Percentiles rank a stretch among this genome's conserved stretches.
These are phyloP conservation scores for Malassezia equina DNA, from an alignment of 1,284 basidiomycete genomes.

Conservation along the genomic window DNA sequence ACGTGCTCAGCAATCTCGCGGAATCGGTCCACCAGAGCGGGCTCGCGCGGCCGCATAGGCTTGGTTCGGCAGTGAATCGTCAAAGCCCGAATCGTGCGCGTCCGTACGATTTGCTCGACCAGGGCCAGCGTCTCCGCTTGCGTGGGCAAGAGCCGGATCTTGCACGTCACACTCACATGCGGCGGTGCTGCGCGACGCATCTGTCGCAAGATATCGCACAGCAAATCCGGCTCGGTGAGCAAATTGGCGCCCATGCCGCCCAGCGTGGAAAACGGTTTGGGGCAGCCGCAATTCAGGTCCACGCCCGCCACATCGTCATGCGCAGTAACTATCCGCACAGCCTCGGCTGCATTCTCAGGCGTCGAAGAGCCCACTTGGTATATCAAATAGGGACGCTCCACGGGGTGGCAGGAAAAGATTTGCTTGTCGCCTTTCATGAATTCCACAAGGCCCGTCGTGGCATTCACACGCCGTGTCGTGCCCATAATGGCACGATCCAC, in stretches of 20 bases:
- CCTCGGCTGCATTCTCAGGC: constrained; percentile 79
- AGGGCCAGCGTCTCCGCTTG: constrained; percentile 78
- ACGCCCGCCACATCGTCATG: constrained; percentile 73
- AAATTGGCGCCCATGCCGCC: constrained; percentile 93
- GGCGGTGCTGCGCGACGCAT: constrained; percentile 54
- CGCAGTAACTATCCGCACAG: constrained; percentile 71
- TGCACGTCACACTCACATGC: constrained; percentile 50
- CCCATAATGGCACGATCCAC: constrained; percentile 93
- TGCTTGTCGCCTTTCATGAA: constrained; percentile 63
- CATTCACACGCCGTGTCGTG: constrained; percentile 68
- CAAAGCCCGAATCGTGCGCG: constrained; percentile 69
- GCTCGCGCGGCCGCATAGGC: constrained; percentile 76
- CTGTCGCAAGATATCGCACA: constrained; percentile 59
- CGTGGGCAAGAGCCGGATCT: constrained; percentile 78
- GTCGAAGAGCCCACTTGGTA: constrained; percentile 80
- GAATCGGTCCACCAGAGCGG: constrained; percentile 68
- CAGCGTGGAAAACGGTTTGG: constrained; percentile 89
- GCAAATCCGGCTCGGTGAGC: constrained; percentile 76
- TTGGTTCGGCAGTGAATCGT: constrained; percentile 93
- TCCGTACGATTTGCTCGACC: constrained; percentile 72
- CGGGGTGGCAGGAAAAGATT: constrained; percentile 83
- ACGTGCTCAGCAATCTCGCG: constrained; percentile 75
- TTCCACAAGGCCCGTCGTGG: constrained; percentile 79
- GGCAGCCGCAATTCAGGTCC: constrained; percentile 78
- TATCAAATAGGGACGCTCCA: constrained; percentile 56